phyloP scores from a whole-genome alignment of 2,329 filamentous ascomycete genomes.

The Sarocladium brachiariae region DNA sequence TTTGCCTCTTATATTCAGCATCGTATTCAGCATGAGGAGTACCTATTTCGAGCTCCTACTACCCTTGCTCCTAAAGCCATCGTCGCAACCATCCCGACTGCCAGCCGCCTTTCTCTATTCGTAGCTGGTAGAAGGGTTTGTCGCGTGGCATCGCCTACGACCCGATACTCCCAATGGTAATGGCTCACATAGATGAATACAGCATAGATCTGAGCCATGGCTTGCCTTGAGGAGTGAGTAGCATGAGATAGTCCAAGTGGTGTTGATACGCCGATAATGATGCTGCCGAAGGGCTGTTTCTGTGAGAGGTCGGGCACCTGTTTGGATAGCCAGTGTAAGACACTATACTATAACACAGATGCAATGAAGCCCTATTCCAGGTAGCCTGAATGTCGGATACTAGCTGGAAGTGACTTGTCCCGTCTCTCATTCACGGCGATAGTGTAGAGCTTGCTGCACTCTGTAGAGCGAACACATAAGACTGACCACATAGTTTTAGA shows the following conservation, averaged over 20 bases:
- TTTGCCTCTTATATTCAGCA: neutral
- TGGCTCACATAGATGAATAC: conserved; percentile 14
- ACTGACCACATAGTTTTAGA: too few species aligned
- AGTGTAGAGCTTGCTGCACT: too few species aligned
- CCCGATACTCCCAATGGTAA: conserved; percentile 13
- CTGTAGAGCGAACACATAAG: too few species aligned
- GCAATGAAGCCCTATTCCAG: too few species aligned
- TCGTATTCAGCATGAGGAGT: conserved; percentile 24
- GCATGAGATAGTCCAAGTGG: conserved; percentile 36
- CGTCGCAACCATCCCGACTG: conserved; percentile 23
- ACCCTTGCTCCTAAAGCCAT: conserved; percentile 22
- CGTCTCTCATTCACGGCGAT: too few species aligned
- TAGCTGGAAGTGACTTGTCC: too few species aligned
- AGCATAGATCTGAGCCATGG: neutral
- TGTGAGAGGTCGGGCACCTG: conserved; percentile 8
- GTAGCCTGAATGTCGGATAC: too few species aligned
- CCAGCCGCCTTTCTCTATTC: conserved; percentile 35
- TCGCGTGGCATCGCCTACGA: conserved; percentile 15
- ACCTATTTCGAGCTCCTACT: conserved; percentile 25
- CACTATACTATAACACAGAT: too few species aligned
- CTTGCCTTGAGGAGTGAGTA: conserved; percentile 27
- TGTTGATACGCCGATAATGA: conserved; percentile 24
- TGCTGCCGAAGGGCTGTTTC: conserved; percentile 9
- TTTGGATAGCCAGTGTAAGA: too few species aligned
- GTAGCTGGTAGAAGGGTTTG: conserved; percentile 32